Base-by-base conservation (phyloP, 164 flowering plant species). In the Kingdonia uniflora region DNA sequence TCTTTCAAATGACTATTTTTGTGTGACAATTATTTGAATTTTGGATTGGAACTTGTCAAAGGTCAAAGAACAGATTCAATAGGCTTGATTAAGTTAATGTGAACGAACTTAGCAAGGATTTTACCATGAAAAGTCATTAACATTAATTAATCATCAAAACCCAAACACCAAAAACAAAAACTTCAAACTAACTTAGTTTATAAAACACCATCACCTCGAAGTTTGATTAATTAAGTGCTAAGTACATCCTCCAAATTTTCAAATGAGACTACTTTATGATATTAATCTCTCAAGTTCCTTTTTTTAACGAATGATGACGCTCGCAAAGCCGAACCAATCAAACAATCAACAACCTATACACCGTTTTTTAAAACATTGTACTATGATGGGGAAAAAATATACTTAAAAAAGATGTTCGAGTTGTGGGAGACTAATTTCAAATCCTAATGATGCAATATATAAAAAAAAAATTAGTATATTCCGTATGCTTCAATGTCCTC, bases 111-210 rank as follows among this genome's bases (percentile, higher is more conserved):
- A 29, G 35, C 6, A 3, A 4, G 4, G 35, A 29, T 29, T 29
- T 29, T 4, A 29, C 8, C 35, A 29, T 29, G 8, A 29, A 29
- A 29, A 29, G 35, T 29, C 8, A 29, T 29, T 29, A 29, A 3
- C 4, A 29, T 8, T 8, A n/a, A n/a, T 29, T 29, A 29, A 29
- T 29, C 35, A 29, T 29, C 35, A 29, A 29, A 8, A 29, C 4
- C 35, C 35, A 29, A 29, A 29, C 7, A 15, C 16, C 20, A 42
- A 42, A 25, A 14, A 45, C 24, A 47, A 20, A 59, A 19, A 33
- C 54, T 59, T 51, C 67, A 57, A 52, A 63, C 67, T 44, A 22
- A 59, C 55, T 39, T 29, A 29, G 8, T 29, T 20, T 26, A 35
- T 3, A 29, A 8, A 29, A 8, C n/a, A 60, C 50, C 55, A 19